Base-by-base conservation (phyloP, 345 rosid species). In the Linum trigynum region DNA sequence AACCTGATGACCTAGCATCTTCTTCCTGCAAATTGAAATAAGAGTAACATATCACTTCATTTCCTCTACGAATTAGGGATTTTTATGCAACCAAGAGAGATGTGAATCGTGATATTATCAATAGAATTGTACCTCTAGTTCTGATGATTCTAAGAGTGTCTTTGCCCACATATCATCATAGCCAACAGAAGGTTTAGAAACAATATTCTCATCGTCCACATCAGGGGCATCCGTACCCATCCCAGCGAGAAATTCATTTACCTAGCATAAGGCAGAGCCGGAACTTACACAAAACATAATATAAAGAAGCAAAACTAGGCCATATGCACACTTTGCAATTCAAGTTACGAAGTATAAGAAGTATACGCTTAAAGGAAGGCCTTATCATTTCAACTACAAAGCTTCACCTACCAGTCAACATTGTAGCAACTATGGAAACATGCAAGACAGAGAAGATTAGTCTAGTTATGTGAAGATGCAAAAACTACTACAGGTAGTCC, bases 111-210 rank as follows among this genome's bases (percentile, higher is more conserved):
- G 23, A 60, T 41, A 61, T 37, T 2, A 45, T 23, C 12, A 17
- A 61, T 57, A 43, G 4, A 62, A 16, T 43, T 62, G 39, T 72
- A 94, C 99, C 82, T 86, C 97, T 76, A 86, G 39, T 68, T 91
- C 99, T 71, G 95, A 74, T 73, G 84, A 71, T 73, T 91, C 99
- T 70, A 95, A 76, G 61, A 95, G 92, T 60, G 97, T 81, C 85
- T 95, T 95, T 15, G 99, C 97, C 97, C 99, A 95, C 95, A 95
- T 89, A 83, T 95, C 97, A 74, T 95, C 99, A 74, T 95, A 95
- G 65, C 97, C 90, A 69, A 91, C 88, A 55, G 97, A 91, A 70
- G 91, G 87, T 78, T 95, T 84, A 58, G 97, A 83, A 66, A 83
- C 69, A 51, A 87, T 81, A 72, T 89, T 89, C 76, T 92, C 97